Evolutionary conservation across 148 eudicot genomes (phyloP), one percentile per base, ranked within the genome.

Genomic region (Linanthus parryae): DNA sequence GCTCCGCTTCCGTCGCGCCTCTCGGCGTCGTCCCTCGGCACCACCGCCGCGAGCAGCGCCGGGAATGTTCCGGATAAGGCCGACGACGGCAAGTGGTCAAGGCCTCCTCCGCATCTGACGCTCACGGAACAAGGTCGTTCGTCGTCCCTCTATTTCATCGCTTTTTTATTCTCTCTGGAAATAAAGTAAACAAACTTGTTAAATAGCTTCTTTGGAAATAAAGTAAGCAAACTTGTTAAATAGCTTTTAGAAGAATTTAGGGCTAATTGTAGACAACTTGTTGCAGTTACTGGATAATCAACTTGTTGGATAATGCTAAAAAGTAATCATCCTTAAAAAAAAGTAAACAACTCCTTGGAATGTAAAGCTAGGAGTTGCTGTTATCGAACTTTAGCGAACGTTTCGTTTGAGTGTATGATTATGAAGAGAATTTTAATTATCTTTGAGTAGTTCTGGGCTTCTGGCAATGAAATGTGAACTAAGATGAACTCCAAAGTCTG

Each of bases 41-140:
- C 37, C 20, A 27, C 70, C 46, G 52, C 62, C 19, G 26, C 38
- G 0, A 18, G 26, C 16, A 64, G 45, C 15, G 14, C 57, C 3
- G 58, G 41, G 12, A 39, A 62, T 8, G 65, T 48, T 15, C 29
- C 46, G 3, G 26, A 27, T 12, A 69, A 33, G 51, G 72, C 52
- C 16, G 56, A n/a, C n/a, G n/a, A n/a, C n/a, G 29, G 45, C 76
- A 66, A 26, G 57, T 16, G 18, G 48, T 36, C 19, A 33, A 39
- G 39, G 28, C 49, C 14, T 68, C 61, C 43, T 38, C 65, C 57
- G 70, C 61, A 62, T 27, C 58, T 66, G 10, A 31, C 68, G 16
- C 46, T 83, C 41, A 36, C 26, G 24, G 79, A 79, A 51, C 55
- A 67, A 77, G 96, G 96, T 88, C 17, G 13, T 47, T 38, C n/a